Conservation (phyloP, 169 alveolate genomes). For the Nephromyces sp. region DNA sequence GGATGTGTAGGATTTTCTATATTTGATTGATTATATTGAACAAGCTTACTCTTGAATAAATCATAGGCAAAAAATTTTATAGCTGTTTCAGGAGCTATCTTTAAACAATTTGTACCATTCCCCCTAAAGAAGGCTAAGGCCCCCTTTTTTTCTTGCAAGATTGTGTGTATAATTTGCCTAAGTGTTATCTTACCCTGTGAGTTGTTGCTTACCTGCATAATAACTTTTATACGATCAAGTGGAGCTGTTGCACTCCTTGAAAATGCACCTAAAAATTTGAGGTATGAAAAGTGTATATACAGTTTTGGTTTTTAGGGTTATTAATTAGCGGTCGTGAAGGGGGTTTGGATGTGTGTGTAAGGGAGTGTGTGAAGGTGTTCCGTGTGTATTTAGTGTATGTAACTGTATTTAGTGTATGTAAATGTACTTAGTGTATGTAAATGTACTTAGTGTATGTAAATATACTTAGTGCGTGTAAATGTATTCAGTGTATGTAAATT, state of each 20-base stretch:
- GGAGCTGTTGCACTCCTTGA: slow-evolving; percentile 48
- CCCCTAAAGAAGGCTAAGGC: slow-evolving; percentile 42
- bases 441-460: no score
- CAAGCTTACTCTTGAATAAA: slow-evolving; percentile 21
- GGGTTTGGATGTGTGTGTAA: no score
- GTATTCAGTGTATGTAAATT: no score
- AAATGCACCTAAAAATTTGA: slow-evolving; percentile 22
- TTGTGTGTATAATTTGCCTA: slow-evolving; percentile 8
- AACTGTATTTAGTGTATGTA: no score
- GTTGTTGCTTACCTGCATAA: slow-evolving; percentile 38
- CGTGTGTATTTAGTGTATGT: no score
- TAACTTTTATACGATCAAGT: slow-evolving; percentile 41
- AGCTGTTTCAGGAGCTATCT: slow-evolving; percentile 40
- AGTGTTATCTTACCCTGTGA: slow-evolving; percentile 5
- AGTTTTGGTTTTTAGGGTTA: no score
- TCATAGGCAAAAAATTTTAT: slow-evolving; percentile 37
- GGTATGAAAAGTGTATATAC: no score
- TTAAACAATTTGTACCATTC: slow-evolving; percentile 39
- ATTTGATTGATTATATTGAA: slow-evolving; percentile 7
- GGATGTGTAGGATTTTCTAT: background rate
- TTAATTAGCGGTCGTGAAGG: no score
- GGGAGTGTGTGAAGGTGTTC: no score
- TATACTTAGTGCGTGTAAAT: no score
- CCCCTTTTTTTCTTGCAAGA: slow-evolving; percentile 26
- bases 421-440: no score